Evolutionary conservation across 192 early-diverging fungal species (phyloP).

Genomic region (Endogone sp.): DNA sequence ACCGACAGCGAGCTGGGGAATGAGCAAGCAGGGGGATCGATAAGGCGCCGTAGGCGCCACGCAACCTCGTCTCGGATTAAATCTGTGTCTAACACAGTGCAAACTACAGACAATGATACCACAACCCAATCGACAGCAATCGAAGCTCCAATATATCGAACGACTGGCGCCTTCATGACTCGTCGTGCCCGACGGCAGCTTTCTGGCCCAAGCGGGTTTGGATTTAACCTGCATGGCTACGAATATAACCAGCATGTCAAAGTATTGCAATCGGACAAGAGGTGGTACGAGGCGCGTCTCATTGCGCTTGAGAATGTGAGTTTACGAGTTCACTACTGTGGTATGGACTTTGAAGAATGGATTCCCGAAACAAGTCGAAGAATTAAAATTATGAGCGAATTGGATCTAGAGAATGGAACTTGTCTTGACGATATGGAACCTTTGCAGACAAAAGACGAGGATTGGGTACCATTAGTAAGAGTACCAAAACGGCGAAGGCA

Average conservation of each 20-base stretch:
- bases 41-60: not conserved
- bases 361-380: slow-evolving; percentile 25
- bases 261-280: slow-evolving; percentile 28
- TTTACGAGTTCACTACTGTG: slow-evolving; percentile 36
- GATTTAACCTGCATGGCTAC: slow-evolving; percentile 42
- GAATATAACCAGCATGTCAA: slow-evolving; percentile 36
- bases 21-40: not conserved
- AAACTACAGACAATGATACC: not conserved
- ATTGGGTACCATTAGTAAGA: slow-evolving; percentile 1
- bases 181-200: slow-evolving; percentile 39
- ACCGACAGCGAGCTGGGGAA: not conserved
- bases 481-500: slow-evolving; percentile 6
- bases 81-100: not conserved
- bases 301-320: slow-evolving; percentile 25
- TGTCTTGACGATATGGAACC: not conserved
- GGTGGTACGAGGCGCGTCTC: slow-evolving; percentile 33
- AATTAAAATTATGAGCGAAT: slow-evolving; percentile 29
- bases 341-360: slow-evolving; percentile 31
- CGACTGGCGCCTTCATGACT: slow-evolving; percentile 49
- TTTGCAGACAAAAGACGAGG: not conserved
- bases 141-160: slow-evolving; percentile 19
- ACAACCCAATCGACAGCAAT: not conserved
- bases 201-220: slow-evolving; percentile 29
- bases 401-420: slow-evolving; percentile 12
- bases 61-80: not conserved